Evolutionary conservation across 1,284 basidiomycete genomes (phyloP).

Genomic region (Trichosporon asahii): DNA sequence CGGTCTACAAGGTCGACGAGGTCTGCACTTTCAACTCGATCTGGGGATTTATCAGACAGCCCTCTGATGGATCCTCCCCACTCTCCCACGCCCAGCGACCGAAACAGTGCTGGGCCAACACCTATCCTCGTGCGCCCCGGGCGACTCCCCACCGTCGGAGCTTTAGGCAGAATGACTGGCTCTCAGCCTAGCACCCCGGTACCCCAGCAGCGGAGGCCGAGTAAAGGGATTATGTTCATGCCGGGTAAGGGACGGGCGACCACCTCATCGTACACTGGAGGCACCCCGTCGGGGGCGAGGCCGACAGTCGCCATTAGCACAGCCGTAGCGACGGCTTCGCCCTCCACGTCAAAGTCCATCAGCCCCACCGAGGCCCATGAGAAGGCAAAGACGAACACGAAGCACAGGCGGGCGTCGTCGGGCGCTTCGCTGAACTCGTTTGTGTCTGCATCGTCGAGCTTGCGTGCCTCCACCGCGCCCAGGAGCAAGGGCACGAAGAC

Average conservation of each 20-base stretch:
- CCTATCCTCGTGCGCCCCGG: slow-evolving; percentile 4
- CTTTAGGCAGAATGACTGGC: not conserved
- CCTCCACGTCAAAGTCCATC: not conserved
- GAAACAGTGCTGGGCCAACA: not conserved
- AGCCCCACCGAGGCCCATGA: not conserved
- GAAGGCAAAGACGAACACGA: not conserved
- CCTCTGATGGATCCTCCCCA: not conserved
- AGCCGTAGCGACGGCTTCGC: not conserved
- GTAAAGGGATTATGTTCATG: slow-evolving; percentile 3
- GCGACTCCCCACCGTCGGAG: not conserved
- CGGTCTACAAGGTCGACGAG: not conserved
- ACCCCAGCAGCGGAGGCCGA: not conserved
- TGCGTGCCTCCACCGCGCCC: not conserved
- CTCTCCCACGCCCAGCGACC: slow-evolving; percentile 4
- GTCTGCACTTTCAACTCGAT: not conserved
- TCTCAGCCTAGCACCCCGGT: not conserved
- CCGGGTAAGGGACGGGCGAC: not conserved
- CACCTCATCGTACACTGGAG: not conserved
- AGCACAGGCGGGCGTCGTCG: slow-evolving; percentile 3
- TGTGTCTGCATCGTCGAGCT: not conserved
- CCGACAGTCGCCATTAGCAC: not conserved
- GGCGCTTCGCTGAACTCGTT: not conserved
- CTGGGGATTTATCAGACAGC: slow-evolving; percentile 6
- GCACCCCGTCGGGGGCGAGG: not conserved
- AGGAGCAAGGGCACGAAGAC: not conserved